Conservation (phyloP, 768 basidiomycete species). For the Russula earlei region DNA sequence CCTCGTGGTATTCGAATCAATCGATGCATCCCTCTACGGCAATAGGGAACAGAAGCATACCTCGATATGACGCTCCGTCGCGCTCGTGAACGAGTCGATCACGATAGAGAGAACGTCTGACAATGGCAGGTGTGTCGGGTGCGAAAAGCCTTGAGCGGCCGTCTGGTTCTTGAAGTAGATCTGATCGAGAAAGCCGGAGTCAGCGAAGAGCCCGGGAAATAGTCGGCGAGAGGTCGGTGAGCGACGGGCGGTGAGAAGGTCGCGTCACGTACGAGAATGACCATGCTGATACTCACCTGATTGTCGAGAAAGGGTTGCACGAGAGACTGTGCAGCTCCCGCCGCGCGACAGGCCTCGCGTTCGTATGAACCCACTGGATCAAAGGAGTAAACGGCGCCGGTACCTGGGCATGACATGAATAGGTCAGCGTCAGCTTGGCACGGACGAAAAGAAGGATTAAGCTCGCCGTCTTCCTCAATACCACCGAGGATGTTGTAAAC, state of each 20-base stretch:
- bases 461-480: slow-evolving; percentile 89
- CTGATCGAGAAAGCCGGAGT: slow-evolving; percentile 36
- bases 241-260: neutral
- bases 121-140: slow-evolving; percentile 78
- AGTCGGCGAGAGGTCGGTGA: slow-evolving; percentile 29
- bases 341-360: slow-evolving; percentile 92
- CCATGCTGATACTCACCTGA: slow-evolving; percentile 53
- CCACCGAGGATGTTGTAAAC: slow-evolving; percentile 95
- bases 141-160: slow-evolving; percentile 57
- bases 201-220: slow-evolving; percentile 28
- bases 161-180: slow-evolving; percentile 97
- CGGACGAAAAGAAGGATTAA: slow-evolving; percentile 7
- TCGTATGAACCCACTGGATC: slow-evolving; percentile 99
- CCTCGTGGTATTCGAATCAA: slow-evolving; percentile 37
- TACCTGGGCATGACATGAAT: slow-evolving; percentile 39
- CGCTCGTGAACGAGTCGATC: slow-evolving; percentile 93
- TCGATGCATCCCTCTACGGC: neutral
- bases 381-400: slow-evolving; percentile 98
- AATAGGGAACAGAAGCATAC: slow-evolving; percentile 32
- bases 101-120: slow-evolving; percentile 74
- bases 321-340: slow-evolving; percentile 88
- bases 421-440: slow-evolving; percentile 9
- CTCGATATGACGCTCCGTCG: slow-evolving; percentile 98
- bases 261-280: neutral
- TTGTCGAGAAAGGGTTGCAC: slow-evolving; percentile 98